Percentiles rank a stretch among this genome's conserved stretches.
These are phyloP conservation scores for Barnettozyma siamensis DNA, from an alignment of 805 yeast species.

Conservation along the genomic window DNA sequence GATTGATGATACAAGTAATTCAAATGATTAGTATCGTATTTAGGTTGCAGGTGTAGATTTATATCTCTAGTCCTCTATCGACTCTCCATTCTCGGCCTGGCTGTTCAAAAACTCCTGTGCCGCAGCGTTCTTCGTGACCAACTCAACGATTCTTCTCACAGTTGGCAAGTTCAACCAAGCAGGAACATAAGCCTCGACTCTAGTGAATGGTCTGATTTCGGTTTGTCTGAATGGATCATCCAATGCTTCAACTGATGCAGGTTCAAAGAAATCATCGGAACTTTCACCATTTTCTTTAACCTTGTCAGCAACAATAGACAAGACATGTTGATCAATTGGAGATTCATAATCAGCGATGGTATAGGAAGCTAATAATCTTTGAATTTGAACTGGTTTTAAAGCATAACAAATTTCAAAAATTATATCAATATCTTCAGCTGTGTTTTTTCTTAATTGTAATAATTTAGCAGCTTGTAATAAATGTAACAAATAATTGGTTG, in stretches of 20 bases:
- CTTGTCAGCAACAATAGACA: constrained; percentile 73
- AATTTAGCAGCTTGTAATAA: constrained; percentile 89
- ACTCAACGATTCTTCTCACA: constrained; percentile 81
- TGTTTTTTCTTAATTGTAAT: constrained; percentile 84
- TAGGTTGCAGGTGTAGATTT: neutral
- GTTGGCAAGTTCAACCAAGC: constrained; percentile 88
- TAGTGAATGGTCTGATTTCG: constrained; percentile 68
- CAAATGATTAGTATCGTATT: neutral
- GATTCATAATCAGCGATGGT: constrained; percentile 91
- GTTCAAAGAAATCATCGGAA: constrained; percentile 62
- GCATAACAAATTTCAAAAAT: constrained; percentile 93
- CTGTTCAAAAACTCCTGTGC: constrained; percentile 46
- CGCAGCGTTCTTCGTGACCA: constrained; percentile 78
- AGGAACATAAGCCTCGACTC: constrained; percentile 89
- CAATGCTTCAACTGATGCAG: constrained; percentile 66
- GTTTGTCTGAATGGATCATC: constrained; percentile 79
- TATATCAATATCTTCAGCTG: constrained; percentile 83
- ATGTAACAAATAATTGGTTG: constrained; percentile 76
- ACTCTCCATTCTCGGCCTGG: constrained; percentile 18
- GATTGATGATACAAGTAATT: too few relatives aligned
- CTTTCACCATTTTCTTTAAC: constrained; percentile 57
- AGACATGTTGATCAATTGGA: constrained; percentile 78
- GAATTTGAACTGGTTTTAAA: constrained; percentile 91
- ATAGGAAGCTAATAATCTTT: constrained; percentile 83
- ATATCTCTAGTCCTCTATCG: constrained; percentile 7